Evolutionary conservation across 768 basidiomycete species (phyloP), one percentile per base, ranked within the genome.

Genomic region (Crassisporium funariophilum): DNA sequence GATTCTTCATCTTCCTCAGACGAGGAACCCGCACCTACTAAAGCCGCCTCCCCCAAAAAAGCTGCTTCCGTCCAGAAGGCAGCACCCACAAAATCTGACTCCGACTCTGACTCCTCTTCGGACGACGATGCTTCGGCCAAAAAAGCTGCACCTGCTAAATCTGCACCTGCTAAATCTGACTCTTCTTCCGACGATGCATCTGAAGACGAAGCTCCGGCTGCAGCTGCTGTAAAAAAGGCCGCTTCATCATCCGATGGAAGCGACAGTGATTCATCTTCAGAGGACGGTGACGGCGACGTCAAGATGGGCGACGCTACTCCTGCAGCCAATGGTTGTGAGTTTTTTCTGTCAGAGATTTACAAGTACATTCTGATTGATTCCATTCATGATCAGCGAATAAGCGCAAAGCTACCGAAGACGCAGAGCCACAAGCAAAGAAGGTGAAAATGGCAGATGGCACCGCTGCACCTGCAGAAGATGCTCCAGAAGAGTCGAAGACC

Each of bases 371-470:
- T 33, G 19, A 35, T 27, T 21, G 50, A 20, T 47, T 11, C 21
- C 19, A 13, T 49, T 47, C 20, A 37, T 36, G 4, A 24, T n/a
- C 24, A 64, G 58, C 53, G 76, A 84, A 79, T 50, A 95, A 95
- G 70, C 86, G 93, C 57, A 95, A 95, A 70, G 90, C 88, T 21
- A 81, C 83, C 20, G 79, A 78, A 16, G 79, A 79, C 20, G 69
- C 68, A 15, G 70, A 78, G 35, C 76, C 75, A 11, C 76, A 84
- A 31, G 67, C 80, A 27, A 95, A 98, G 78, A 95, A 95, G 70
- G 78, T 75, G 57, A 97, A 94, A 74, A 73, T 86, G 39, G 79
- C 69, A 36, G 77, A 84, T 56, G 84, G 74, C 46, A 71, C 77
- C 35, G 75, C 76, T 35, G 71, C 72, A 15, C 58, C 76, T n/a